Conservation (phyloP, 805 yeast genomes). For the Suhomyces prunicola region DNA sequence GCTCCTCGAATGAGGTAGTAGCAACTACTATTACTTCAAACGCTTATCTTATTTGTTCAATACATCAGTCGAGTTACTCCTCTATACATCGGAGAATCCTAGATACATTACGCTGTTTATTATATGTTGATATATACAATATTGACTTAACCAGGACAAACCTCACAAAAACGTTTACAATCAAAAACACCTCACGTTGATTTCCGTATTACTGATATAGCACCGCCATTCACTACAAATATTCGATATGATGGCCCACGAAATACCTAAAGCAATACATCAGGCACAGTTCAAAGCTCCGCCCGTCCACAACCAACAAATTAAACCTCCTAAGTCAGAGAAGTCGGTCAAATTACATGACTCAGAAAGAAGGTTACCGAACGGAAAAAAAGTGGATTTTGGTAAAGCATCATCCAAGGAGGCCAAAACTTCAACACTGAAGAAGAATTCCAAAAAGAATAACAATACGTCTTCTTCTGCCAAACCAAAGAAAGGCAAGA, state of each 20-base stretch:
- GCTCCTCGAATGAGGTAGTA: neutral
- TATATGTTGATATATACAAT: neutral
- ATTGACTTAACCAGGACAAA: neutral
- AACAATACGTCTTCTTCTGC: conserved; percentile 1
- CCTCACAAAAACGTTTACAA: neutral
- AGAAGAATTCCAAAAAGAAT: conserved; percentile 3
- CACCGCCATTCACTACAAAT: neutral
- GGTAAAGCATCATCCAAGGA: conserved; percentile 17
- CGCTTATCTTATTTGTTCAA: neutral
- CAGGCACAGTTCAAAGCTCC: conserved; percentile 6
- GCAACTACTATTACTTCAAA: neutral
- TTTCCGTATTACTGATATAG: neutral
- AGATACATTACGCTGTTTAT: neutral
- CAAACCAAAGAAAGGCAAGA: neutral
- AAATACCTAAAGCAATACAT: conserved; percentile 27
- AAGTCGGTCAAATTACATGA: conserved; percentile 2
- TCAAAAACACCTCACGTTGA: neutral
- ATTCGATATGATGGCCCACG: conserved; percentile 31
- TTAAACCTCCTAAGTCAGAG: neutral
- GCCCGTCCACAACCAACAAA: neutral
- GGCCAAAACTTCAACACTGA: neutral
- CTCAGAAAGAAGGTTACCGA: conserved; percentile 23
- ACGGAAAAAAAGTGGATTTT: conserved; percentile 30
- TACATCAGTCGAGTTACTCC: neutral
- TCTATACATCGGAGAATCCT: neutral